phyloP scores from a whole-genome alignment of 495 filamentous ascomycete species.

The Cercophora samala region DNA sequence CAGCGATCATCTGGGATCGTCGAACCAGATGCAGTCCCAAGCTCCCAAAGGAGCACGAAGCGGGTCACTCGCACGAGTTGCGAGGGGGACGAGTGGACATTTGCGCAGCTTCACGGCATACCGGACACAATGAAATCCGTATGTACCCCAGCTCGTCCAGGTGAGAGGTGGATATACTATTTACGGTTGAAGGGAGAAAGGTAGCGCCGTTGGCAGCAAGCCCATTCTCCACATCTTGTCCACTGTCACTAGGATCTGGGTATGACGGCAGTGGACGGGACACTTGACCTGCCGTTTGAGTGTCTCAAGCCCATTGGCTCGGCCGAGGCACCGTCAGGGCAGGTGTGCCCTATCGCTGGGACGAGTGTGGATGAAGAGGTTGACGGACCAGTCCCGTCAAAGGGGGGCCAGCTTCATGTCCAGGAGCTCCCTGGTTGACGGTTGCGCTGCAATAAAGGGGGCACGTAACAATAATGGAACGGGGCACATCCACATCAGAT shows the following conservation, averaged over 20 bases:
- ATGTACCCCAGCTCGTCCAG: background rate
- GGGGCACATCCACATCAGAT: background rate
- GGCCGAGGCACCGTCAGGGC: slow-evolving; percentile 11
- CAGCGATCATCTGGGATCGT: slow-evolving; percentile 8
- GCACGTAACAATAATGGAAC: background rate
- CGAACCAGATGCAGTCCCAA: background rate
- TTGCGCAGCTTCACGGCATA: background rate
- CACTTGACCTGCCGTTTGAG: background rate
- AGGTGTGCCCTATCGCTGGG: slow-evolving; percentile 10
- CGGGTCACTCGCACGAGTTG: slow-evolving; percentile 1
- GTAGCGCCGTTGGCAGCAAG: background rate
- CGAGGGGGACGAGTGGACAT: background rate
- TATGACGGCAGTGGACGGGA: background rate
- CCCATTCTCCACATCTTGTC: background rate
- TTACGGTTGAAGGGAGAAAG: background rate
- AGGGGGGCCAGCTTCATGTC: background rate
- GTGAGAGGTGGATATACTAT: background rate
- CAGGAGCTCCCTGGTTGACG: background rate
- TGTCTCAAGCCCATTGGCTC: background rate
- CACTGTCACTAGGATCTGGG: background rate
- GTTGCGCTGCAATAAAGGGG: slow-evolving; percentile 12
- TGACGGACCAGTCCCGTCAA: background rate
- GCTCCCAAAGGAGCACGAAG: slow-evolving; percentile 3
- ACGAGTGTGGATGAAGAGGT: background rate
- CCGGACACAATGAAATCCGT: background rate